Percentiles rank a stretch among this genome's conserved stretches.
These are phyloP conservation scores for Albifimbria verrucaria DNA, from an alignment of 2,329 filamentous ascomycete species.

Conservation along the genomic window DNA sequence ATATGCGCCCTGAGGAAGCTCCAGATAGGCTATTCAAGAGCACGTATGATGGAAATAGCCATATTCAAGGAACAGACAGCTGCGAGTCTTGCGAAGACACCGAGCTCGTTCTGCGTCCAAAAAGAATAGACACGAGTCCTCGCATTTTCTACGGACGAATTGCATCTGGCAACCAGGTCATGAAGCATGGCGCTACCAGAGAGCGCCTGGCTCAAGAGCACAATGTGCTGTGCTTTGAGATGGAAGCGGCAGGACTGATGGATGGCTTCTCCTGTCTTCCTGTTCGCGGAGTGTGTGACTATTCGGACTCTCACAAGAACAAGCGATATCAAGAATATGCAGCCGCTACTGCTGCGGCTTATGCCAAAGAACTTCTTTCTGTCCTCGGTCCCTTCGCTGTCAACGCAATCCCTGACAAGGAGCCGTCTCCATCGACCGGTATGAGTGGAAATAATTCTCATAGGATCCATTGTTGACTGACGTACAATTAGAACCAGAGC, in stretches of 20 bases:
- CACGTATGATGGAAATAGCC: not conserved
- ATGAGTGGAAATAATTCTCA: not conserved
- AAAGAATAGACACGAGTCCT: not conserved
- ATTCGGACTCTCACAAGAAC: slow-evolving; percentile 33
- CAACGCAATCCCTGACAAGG: not conserved
- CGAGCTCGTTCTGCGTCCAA: not conserved
- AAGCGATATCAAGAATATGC: slow-evolving; percentile 32
- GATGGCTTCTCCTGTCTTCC: slow-evolving; percentile 22
- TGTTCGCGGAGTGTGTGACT: slow-evolving; percentile 33
- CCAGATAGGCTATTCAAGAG: not conserved
- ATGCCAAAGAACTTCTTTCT: not conserved
- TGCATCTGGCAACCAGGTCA: slow-evolving; percentile 8
- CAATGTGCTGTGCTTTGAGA: slow-evolving; percentile 18
- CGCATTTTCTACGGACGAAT: slow-evolving; percentile 8
- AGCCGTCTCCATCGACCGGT: not conserved
- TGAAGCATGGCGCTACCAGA: slow-evolving; percentile 2
- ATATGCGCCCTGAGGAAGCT: not conserved
- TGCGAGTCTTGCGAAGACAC: not conserved
- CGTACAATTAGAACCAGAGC: too few relatives aligned
- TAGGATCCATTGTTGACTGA: too few relatives aligned
- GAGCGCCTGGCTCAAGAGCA: not conserved
- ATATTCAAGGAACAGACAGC: not conserved
- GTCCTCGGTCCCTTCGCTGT: not conserved
- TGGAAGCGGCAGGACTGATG: slow-evolving; percentile 21
- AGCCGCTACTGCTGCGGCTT: slow-evolving; percentile 24